Evolutionary conservation across 495 filamentous ascomycete genomes (phyloP), one percentile per base, ranked within the genome.

Genomic region (Penicillium herquei): DNA sequence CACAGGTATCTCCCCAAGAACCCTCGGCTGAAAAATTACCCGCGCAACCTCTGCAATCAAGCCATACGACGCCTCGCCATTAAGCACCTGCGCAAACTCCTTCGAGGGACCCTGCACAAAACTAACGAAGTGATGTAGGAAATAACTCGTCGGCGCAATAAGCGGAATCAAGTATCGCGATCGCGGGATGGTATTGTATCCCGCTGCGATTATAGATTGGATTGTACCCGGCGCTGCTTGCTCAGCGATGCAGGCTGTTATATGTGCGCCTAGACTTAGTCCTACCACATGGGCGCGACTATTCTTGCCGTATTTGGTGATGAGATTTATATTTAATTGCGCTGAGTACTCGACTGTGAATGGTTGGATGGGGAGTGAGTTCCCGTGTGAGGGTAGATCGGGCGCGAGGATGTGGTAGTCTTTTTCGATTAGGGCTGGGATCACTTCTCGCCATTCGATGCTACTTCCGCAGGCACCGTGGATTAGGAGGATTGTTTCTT

Each of bases 351-450:
- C 51, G 14, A 64, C 47, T n/a, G 18, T 56, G 48, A 58, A 61
- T 0, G 51, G 57, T 13, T 51, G 35, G 34, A 49, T 51, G 12
- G 52, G 21, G 18, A 44, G 2, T 7, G 61, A 64, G 13, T 55
- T 41, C n/a, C 57, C 62, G 52, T 64, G 62, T 10, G 44, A 47
- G 8, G 62, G 54, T 5, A 64, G 58, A 14, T 64, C 62, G 11
- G 62, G 62, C 7, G 55, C 32, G 14, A 61, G 46, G 11, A 64
- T 18, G 40, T 61, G 62, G 48, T 61, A 64, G 31, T 44, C 39
- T 11, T 37, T 45, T 4, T 16, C 37, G 17, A 40, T 35, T n/a
- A 64, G 58, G 32, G 49, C 35, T 12, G 54, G 54, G n/a, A 51
- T 35, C 6, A 64, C 58, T 0, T 52, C 18, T 17, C 58, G 46